Percentiles rank a stretch among this genome's conserved stretches.
These are phyloP conservation scores for Clavulina sp. DNA, from an alignment of 768 basidiomycete species.

Conservation along the genomic window DNA sequence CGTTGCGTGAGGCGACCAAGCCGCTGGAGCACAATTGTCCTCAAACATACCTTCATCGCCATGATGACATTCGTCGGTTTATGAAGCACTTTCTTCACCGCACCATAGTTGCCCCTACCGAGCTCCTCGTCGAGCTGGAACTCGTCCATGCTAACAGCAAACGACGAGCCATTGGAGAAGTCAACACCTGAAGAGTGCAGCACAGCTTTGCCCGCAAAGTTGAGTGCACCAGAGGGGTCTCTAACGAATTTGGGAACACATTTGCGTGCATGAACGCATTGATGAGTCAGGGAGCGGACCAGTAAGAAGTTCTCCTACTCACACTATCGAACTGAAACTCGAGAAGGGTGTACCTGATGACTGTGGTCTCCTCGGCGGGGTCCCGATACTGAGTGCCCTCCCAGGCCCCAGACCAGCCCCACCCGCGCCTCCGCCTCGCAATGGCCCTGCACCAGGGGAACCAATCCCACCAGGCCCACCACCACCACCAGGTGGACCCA, in stretches of 20 bases:
- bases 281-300: slow-evolving; percentile 7
- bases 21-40: neutral
- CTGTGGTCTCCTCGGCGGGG: slow-evolving; percentile 6
- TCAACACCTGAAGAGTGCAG: slow-evolving; percentile 76
- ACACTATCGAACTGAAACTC: slow-evolving; percentile 91
- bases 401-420: slow-evolving; percentile 58
- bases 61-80: slow-evolving; percentile 88
- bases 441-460: slow-evolving; percentile 19
- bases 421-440: slow-evolving; percentile 36
- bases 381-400: slow-evolving; percentile 29
- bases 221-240: slow-evolving; percentile 90
- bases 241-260: slow-evolving; percentile 23
- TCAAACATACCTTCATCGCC: slow-evolving; percentile 82
- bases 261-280: slow-evolving; percentile 5
- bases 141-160: slow-evolving; percentile 88
- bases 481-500: slow-evolving; percentile 16
- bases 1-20: too few relatives aligned
- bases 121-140: slow-evolving; percentile 83
- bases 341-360: slow-evolving; percentile 61
- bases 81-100: slow-evolving; percentile 89
- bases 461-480: too few relatives aligned
- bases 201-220: slow-evolving; percentile 85
- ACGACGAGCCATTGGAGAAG: slow-evolving; percentile 80
- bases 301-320: slow-evolving; percentile 29
- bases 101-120: slow-evolving; percentile 93